Evolutionary conservation across 441 rosid genomes (phyloP), one percentile per base, ranked within the genome.

Genomic region (Populus hybrid): DNA sequence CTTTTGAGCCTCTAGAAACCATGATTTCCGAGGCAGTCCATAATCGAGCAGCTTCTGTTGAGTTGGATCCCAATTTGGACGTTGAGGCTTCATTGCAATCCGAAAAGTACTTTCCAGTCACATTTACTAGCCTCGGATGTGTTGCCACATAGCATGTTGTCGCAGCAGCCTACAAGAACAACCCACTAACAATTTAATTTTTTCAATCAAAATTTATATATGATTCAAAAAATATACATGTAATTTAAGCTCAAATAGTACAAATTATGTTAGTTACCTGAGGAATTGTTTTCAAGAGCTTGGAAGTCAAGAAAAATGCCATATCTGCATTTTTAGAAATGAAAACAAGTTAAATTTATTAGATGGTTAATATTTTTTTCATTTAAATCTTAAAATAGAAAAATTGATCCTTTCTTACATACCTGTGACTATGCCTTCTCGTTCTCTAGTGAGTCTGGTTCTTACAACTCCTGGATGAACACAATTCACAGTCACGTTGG

Each of bases 401-500:
- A 23, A 33, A 31, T 31, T 59, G 7, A 18, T 28, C 21, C 0
- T 35, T 33, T 26, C 21, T 20, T 36, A 16, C 7, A 28, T 6
- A 93, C 98, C 97, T 40, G 99, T 93, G 76, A 87, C 42, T 35
- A 88, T 76, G 79, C 99, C 98, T 74, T 95, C 99, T 75, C 97
- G 88, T 63, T 93, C 99, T 76, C 99, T 84, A 20, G 98, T 93
- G 70, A 95, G 94, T 68, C 96, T 88, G 35, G 99, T 95, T 77
- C 92, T 86, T 23, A 95, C 99, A 24, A 95, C 89, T 69, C 99
- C 99, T 2, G 99, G 99, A 84, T 93, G 97, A 64, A 95, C 97
- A 80, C 94, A 91, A 71, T 93, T 94, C 20, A 88, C 97, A 0
- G 92, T 93, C 80, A 94, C 94, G 80, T 93, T 90, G 76, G 92